phyloP scores from a whole-genome alignment of 2,329 filamentous ascomycete species.

The Monascus ruber region DNA sequence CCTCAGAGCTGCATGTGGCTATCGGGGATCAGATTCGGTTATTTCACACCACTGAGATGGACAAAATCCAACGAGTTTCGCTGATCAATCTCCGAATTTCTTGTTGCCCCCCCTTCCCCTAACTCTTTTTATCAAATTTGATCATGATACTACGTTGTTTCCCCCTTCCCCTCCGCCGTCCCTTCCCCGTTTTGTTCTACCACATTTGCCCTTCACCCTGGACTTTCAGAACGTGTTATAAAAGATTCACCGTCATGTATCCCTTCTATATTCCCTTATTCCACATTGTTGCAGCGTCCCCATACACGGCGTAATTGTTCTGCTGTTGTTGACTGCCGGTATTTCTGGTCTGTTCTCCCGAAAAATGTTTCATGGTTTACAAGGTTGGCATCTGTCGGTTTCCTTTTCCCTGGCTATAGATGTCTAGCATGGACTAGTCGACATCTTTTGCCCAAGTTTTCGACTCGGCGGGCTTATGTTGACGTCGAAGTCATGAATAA shows the following conservation, averaged over 20 bases:
- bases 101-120: background rate
- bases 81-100: too few relatives aligned
- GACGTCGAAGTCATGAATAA: background rate
- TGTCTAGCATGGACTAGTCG: too few relatives aligned
- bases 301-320: slow-evolving; percentile 31
- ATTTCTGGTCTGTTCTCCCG: slow-evolving; percentile 5
- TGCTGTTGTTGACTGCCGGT: slow-evolving; percentile 14
- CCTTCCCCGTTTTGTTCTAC: slow-evolving; percentile 3
- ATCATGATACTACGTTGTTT: slow-evolving; percentile 10
- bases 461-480: too few relatives aligned
- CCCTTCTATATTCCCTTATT: slow-evolving; percentile 15
- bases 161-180: slow-evolving; percentile 2
- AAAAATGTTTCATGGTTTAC: background rate
- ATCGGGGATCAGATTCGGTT: background rate
- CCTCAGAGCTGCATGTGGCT: background rate
- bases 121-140: background rate
- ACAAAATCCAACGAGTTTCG: too few relatives aligned
- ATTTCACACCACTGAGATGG: too few relatives aligned
- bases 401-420: background rate
- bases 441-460: too few relatives aligned
- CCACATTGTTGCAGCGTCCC: slow-evolving; percentile 12
- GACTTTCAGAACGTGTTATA: slow-evolving; percentile 28
- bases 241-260: slow-evolving; percentile 40
- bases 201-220: slow-evolving; percentile 9
- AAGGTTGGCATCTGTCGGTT: background rate